phyloP scores from a whole-genome alignment of 108 stramenopile genomes.

The Pseudonitzschia multiseries region DNA sequence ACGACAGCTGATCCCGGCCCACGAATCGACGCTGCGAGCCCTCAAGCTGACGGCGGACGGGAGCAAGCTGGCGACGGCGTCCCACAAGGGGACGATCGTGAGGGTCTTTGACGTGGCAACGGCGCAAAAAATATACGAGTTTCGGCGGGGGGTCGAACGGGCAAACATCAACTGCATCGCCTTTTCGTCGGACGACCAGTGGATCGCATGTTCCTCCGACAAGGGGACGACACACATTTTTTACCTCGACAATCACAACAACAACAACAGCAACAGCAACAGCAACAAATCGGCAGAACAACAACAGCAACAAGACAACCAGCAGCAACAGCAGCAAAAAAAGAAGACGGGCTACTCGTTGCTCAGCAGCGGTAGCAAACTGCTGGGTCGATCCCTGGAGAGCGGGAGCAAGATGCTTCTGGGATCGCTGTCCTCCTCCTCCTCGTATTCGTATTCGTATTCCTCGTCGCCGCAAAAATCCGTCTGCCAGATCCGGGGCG shows the following conservation, averaged over 20 bases:
- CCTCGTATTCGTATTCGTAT: too few species aligned
- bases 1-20: slow-evolving; percentile 87
- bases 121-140: slow-evolving; percentile 76
- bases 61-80: slow-evolving; percentile 87
- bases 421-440: slow-evolving; percentile 21
- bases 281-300: background rate
- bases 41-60: slow-evolving; percentile 89
- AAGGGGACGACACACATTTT: slow-evolving; percentile 97
- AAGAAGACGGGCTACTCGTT: background rate
- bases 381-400: too few species aligned
- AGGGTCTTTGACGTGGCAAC: slow-evolving; percentile 89
- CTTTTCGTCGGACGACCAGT: slow-evolving; percentile 83
- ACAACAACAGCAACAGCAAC: slow-evolving; percentile 24
- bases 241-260: slow-evolving; percentile 45
- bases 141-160: slow-evolving; percentile 93
- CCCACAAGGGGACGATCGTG: slow-evolving; percentile 93
- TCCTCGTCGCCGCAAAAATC: slow-evolving; percentile 51
- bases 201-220: slow-evolving; percentile 92
- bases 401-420: slow-evolving; percentile 2
- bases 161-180: slow-evolving; percentile 88
- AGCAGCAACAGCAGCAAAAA: slow-evolving; percentile 13
- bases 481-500: slow-evolving; percentile 74
- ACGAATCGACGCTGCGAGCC: slow-evolving; percentile 87
- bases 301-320: background rate
- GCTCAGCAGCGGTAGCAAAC: background rate